A percentile compares a stretch with the other conserved stretches of the same genome.
phyloP scores from a whole-genome alignment of 768 basidiomycete genomes.

The Cyclocybe cylindracea region DNA sequence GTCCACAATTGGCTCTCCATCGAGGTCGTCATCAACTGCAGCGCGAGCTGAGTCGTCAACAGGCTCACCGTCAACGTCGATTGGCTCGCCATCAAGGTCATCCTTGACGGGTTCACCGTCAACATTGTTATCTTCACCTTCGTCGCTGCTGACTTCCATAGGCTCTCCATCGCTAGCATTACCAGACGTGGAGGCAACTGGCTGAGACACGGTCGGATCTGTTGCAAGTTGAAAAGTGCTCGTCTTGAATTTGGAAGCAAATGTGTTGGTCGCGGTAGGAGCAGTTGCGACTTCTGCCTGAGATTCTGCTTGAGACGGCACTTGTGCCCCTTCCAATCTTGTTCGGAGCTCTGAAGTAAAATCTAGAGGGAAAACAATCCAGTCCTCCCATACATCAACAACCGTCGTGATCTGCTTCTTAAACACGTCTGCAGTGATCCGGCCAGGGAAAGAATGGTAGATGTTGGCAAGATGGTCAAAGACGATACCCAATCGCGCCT shows the following conservation, averaged over 20 bases:
- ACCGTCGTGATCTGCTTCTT: slow-evolving; percentile 88
- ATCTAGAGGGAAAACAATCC: slow-evolving; percentile 94
- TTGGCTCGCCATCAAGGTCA: slow-evolving; percentile 39
- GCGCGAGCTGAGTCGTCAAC: slow-evolving; percentile 34
- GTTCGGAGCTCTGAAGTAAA: slow-evolving; percentile 73
- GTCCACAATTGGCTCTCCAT: slow-evolving; percentile 42
- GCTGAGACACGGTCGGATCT: slow-evolving; percentile 27
- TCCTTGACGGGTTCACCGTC: slow-evolving; percentile 50
- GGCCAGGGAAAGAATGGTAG: slow-evolving; percentile 93
- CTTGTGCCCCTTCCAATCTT: slow-evolving; percentile 66
- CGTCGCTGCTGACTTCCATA: slow-evolving; percentile 35
- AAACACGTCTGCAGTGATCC: slow-evolving; percentile 96
- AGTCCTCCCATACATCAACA: slow-evolving; percentile 97
- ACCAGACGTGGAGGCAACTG: slow-evolving; percentile 20
- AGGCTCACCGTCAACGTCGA: slow-evolving; percentile 41
- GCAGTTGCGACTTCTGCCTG: slow-evolving; percentile 24
- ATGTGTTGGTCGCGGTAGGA: slow-evolving; percentile 20
- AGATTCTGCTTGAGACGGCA: slow-evolving; percentile 26
- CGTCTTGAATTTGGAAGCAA: slow-evolving; percentile 71
- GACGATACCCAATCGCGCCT: slow-evolving; percentile 85
- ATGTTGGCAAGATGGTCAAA: slow-evolving; percentile 96
- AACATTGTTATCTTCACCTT: slow-evolving; percentile 39
- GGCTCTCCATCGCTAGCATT: slow-evolving; percentile 37
- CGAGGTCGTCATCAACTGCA: slow-evolving; percentile 45
- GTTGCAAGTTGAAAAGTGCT: slow-evolving; percentile 77